Percentiles rank a stretch among this genome's conserved stretches.
phyloP scores from a whole-genome alignment of 2,329 filamentous ascomycete genomes.

The Pseudogymnoascus sp. region DNA sequence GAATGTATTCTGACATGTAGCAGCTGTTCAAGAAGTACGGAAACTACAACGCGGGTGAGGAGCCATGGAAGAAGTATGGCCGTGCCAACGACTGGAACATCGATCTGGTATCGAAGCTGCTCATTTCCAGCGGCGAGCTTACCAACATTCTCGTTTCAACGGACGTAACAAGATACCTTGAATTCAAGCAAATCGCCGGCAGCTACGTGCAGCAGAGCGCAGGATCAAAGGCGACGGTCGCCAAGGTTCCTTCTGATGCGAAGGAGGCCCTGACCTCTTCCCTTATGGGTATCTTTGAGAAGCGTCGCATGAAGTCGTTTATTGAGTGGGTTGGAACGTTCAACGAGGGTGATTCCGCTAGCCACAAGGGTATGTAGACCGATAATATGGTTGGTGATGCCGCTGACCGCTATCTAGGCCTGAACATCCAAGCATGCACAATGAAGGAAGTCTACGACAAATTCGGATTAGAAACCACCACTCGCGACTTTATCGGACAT shows the following conservation, averaged over 20 bases:
- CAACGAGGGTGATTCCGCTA: slow-evolving; percentile 69
- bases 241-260: slow-evolving; percentile 93
- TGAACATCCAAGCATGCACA: slow-evolving; percentile 68
- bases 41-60: slow-evolving; percentile 67
- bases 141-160: slow-evolving; percentile 98
- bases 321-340: slow-evolving; percentile 91
- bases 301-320: slow-evolving; percentile 93
- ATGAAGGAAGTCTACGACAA: slow-evolving; percentile 99
- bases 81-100: slow-evolving; percentile 99
- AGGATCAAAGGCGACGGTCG: slow-evolving; percentile 77
- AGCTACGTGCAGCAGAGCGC: slow-evolving; percentile 90
- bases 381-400: neutral
- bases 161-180: slow-evolving; percentile 79
- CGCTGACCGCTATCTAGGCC: slow-evolving; percentile 44
- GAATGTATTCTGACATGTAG: slow-evolving; percentile 26
- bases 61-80: slow-evolving; percentile 98
- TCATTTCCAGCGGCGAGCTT: slow-evolving; percentile 97
- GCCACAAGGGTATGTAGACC: slow-evolving; percentile 69
- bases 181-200: slow-evolving; percentile 91
- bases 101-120: slow-evolving; percentile 93
- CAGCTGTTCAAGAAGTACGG: slow-evolving; percentile 97
- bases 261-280: slow-evolving; percentile 84
- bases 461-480: slow-evolving; percentile 81
- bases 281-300: slow-evolving; percentile 96
- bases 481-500: slow-evolving; percentile 93